These are phyloP conservation scores for Saitozyma podzolica DNA, from an alignment of 768 basidiomycete species.

Conservation along the genomic window DNA sequence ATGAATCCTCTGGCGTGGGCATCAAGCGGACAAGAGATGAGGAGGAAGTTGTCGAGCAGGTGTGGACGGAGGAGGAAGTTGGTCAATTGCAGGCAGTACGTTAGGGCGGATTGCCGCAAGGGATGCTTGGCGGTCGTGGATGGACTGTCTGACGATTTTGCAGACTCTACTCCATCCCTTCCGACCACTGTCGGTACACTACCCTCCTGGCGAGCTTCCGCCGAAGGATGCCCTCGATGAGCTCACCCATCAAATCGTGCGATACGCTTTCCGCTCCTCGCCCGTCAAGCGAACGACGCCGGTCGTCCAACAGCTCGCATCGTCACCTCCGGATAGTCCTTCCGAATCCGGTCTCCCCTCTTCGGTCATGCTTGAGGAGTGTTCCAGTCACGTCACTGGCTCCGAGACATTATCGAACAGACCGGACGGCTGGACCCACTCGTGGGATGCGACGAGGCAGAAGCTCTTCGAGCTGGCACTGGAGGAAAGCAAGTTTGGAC, in stretches of 20 bases:
- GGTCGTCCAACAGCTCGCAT: not conserved
- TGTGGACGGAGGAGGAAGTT: constrained; percentile 37
- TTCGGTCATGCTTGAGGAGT: too few relatives aligned
- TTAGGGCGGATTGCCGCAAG: not conserved
- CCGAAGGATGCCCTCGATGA: constrained; percentile 45
- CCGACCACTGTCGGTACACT: constrained; percentile 40
- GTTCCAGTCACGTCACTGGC: too few relatives aligned
- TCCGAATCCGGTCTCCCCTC: too few relatives aligned
- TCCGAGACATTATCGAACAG: not conserved
- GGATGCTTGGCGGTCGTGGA: not conserved
- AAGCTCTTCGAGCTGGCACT: constrained; percentile 44
- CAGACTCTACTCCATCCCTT: constrained; percentile 46
- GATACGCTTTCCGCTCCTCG: constrained; percentile 26
- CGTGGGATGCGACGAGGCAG: constrained; percentile 40
- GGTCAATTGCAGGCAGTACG: constrained; percentile 27
- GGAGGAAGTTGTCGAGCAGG: constrained; percentile 17
- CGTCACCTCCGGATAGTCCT: too few relatives aligned
- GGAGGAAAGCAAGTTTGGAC: constrained; percentile 33
- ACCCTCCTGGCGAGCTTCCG: constrained; percentile 48
- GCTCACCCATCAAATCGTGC: constrained; percentile 46
- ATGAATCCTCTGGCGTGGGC: constrained; percentile 10
- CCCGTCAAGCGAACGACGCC: not conserved
- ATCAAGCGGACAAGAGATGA: constrained; percentile 35
- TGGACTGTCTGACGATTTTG: not conserved
- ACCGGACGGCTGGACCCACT: constrained; percentile 33